Evolutionary conservation across 441 rosid species (phyloP).

Genomic region (Macaranga tanarius): DNA sequence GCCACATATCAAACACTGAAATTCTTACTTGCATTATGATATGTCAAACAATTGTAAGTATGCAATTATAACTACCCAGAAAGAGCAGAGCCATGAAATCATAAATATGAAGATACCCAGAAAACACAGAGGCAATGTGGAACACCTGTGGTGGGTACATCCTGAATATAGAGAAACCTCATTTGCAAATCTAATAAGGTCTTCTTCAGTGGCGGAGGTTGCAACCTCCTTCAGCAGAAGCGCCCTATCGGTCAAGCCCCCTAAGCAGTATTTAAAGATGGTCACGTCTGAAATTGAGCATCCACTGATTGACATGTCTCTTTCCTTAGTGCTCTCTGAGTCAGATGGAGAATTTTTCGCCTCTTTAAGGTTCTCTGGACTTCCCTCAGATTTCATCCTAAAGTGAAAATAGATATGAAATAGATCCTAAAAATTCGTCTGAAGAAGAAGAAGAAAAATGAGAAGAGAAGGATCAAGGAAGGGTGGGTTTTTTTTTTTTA

Average conservation of each 20-base stretch:
- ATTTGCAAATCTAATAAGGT: slow-evolving; percentile 60
- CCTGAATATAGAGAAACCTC: slow-evolving; percentile 73
- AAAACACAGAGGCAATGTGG: slow-evolving; percentile 2
- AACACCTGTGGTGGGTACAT: slow-evolving; percentile 80
- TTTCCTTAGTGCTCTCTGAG: slow-evolving; percentile 52
- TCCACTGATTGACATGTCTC: slow-evolving; percentile 37
- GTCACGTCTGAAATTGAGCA: slow-evolving; percentile 49
- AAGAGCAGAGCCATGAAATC: background rate
- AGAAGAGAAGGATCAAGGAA: too few relatives aligned
- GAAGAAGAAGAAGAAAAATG: too few relatives aligned
- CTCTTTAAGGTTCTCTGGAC: slow-evolving; percentile 38
- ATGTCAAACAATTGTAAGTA: too few relatives aligned
- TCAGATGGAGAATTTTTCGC: slow-evolving; percentile 47
- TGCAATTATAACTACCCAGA: too few relatives aligned
- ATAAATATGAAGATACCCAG: background rate
- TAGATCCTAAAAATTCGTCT: too few relatives aligned
- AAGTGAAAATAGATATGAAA: slow-evolving; percentile 16
- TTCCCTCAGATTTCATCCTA: slow-evolving; percentile 45
- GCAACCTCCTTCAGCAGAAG: slow-evolving; percentile 70
- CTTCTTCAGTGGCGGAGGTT: slow-evolving; percentile 52
- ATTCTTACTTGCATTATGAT: too few relatives aligned
- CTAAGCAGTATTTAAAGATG: slow-evolving; percentile 74
- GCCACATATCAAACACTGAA: too few relatives aligned
- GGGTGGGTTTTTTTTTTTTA: too few relatives aligned
- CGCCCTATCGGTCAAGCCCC: slow-evolving; percentile 64